Evolutionary conservation across 2,329 filamentous ascomycete species (phyloP).

Genomic region (Bipolaris gigantea): DNA sequence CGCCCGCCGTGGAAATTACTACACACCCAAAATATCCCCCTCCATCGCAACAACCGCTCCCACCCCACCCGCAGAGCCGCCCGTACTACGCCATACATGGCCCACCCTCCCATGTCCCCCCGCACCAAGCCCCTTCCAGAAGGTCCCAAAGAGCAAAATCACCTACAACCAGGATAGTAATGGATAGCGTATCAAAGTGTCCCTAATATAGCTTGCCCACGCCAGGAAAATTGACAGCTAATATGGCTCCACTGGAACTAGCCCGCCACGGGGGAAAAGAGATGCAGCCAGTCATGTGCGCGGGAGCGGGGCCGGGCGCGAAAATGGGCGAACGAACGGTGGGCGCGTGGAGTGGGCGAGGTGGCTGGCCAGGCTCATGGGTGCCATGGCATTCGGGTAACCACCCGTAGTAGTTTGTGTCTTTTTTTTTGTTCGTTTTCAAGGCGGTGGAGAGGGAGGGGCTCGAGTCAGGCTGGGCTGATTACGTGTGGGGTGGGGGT

Average conservation of each 20-base stretch:
- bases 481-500: background rate
- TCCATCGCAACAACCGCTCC: too few relatives aligned
- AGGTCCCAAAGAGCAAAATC: background rate
- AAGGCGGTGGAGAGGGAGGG: too few relatives aligned
- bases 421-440: too few relatives aligned
- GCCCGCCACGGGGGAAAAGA: background rate
- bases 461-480: too few relatives aligned
- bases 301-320: background rate
- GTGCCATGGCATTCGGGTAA: too few relatives aligned
- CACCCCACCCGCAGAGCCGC: slow-evolving; percentile 34
- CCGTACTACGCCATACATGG: slow-evolving; percentile 19
- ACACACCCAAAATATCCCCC: too few relatives aligned
- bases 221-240: slow-evolving; percentile 9
- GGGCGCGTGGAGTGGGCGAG: background rate
- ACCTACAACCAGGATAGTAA: too few relatives aligned
- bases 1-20: too few relatives aligned
- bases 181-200: background rate
- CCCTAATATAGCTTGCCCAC: slow-evolving; percentile 15
- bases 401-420: too few relatives aligned
- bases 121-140: background rate
- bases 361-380: too few relatives aligned
- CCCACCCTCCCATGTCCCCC: too few relatives aligned
- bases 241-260: slow-evolving; percentile 6
- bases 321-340: background rate
- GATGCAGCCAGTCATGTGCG: background rate